Evolutionary conservation across 208 protist species (phyloP).

Genomic region (Trypanosoma cruzi): DNA sequence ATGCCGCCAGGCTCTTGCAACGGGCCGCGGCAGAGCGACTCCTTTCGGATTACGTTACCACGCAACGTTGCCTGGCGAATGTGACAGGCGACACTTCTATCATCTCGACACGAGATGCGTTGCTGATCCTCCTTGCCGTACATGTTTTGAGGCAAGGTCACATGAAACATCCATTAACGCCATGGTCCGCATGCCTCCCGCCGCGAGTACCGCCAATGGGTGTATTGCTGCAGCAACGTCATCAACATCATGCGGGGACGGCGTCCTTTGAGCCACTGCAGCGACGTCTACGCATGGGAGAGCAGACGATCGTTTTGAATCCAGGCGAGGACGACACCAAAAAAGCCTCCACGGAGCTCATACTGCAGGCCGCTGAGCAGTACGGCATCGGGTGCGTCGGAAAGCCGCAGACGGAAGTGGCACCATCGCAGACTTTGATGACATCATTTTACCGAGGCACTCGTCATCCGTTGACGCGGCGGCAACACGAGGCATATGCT

Average conservation of each 20-base stretch:
- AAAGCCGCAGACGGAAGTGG: slow-evolving; percentile 50
- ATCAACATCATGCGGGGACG: slow-evolving; percentile 6
- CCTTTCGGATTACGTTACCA: not conserved
- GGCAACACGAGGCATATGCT: slow-evolving; percentile 44
- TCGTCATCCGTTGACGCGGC: slow-evolving; percentile 46
- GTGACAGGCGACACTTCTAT: slow-evolving; percentile 21
- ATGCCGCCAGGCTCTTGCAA: slow-evolving; percentile 40
- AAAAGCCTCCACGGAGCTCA: slow-evolving; percentile 36
- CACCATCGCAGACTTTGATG: slow-evolving; percentile 45
- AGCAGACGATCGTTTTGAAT: slow-evolving; percentile 24
- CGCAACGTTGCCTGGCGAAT: slow-evolving; percentile 7
- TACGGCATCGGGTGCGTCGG: slow-evolving; percentile 42
- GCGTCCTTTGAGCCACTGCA: slow-evolving; percentile 41
- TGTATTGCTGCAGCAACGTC: slow-evolving; percentile 31
- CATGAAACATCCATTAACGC: slow-evolving; percentile 26
- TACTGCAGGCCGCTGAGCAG: slow-evolving; percentile 54
- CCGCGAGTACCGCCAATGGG: slow-evolving; percentile 63
- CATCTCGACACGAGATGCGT: slow-evolving; percentile 58
- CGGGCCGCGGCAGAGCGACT: not conserved
- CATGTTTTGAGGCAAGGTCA: slow-evolving; percentile 35
- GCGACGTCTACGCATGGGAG: slow-evolving; percentile 48
- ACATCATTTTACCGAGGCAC: slow-evolving; percentile 53
- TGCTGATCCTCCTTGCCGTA: slow-evolving; percentile 61
- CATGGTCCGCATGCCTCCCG: slow-evolving; percentile 53
- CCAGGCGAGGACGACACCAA: slow-evolving; percentile 22